These are phyloP conservation scores for Obelidium mucronatum DNA, from an alignment of 192 early-diverging fungal genomes.

Conservation along the genomic window DNA sequence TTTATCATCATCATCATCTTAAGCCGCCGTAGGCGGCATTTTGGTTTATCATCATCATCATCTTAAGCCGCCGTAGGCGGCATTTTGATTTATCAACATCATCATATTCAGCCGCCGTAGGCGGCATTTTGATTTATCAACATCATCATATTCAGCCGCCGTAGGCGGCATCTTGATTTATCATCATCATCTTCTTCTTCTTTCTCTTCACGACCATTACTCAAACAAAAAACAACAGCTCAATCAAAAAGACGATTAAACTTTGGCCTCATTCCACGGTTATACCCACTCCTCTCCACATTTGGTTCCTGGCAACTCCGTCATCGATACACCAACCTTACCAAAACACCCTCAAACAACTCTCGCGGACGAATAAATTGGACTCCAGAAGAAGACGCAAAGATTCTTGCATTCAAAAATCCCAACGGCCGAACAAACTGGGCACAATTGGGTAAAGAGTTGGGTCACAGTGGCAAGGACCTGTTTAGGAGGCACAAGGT, in stretches of 20 bases:
- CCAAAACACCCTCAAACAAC: neutral
- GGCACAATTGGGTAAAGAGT: neutral
- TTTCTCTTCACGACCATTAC: neutral
- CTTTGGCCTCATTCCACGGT: neutral
- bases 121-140: too few relatives aligned
- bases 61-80: too few relatives aligned
- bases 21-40: too few relatives aligned
- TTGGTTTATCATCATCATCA: too few relatives aligned
- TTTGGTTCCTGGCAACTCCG: neutral
- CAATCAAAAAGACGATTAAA: too few relatives aligned
- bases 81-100: too few relatives aligned
- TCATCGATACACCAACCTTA: neutral
- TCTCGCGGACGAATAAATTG: neutral
- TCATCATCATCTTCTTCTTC: too few relatives aligned
- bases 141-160: too few relatives aligned
- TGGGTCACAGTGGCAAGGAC: neutral
- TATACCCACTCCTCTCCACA: neutral
- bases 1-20: too few relatives aligned
- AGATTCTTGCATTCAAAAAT: neutral
- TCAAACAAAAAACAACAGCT: neutral
- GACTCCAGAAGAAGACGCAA: neutral
- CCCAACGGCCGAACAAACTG: neutral
- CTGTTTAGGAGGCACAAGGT: neutral
- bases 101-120: too few relatives aligned
- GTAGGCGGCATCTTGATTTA: too few relatives aligned